These are phyloP conservation scores for Cryptomeria japonica DNA, from an alignment of 75 land plant species.

Conservation along the genomic window DNA sequence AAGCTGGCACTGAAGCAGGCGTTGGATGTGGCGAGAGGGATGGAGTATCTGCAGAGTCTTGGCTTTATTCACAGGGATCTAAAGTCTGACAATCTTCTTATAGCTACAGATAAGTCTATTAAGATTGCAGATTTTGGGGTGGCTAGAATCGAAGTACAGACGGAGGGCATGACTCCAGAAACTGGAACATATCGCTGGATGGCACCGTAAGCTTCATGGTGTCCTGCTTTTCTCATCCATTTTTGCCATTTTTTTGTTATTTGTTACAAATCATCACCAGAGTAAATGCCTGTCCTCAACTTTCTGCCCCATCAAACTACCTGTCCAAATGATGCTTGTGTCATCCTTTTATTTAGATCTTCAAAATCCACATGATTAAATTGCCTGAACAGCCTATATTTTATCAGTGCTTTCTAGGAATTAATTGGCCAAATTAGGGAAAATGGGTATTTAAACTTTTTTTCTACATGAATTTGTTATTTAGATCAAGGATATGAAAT, in stretches of 20 bases:
- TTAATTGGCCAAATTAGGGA: neutral
- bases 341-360: neutral
- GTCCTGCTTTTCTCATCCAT: constrained; percentile 9
- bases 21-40: constrained; percentile 73
- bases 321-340: neutral
- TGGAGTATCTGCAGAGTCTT: constrained; percentile 74
- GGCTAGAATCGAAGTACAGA: constrained; percentile 54
- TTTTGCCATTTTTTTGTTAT: neutral
- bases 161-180: constrained; percentile 79
- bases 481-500: neutral
- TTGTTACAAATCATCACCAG: neutral
- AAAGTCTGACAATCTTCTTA: constrained; percentile 78
- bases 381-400: neutral
- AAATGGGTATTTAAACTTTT: neutral
- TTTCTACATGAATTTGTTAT: neutral
- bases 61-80: constrained; percentile 71
- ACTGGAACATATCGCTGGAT: constrained; percentile 87
- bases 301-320: neutral
- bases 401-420: neutral
- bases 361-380: neutral
- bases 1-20: constrained; percentile 66
- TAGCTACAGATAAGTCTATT: constrained; percentile 67
- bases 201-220: constrained; percentile 67
- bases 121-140: constrained; percentile 69
- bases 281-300: neutral